These are phyloP conservation scores for Nicotiana attenuata DNA, from an alignment of 257 asterid genomes.

Conservation along the genomic window DNA sequence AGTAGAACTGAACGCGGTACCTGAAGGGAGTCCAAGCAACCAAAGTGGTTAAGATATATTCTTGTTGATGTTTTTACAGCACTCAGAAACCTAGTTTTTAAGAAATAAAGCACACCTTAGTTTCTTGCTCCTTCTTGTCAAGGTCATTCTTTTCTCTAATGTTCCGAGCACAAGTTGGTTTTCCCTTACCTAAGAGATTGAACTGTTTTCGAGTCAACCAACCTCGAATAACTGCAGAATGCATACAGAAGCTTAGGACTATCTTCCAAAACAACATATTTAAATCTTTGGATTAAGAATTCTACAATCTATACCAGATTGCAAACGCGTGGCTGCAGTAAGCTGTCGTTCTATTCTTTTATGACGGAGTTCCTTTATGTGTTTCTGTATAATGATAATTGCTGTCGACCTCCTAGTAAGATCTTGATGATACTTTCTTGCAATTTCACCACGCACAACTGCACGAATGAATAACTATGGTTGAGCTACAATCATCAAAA, in stretches of 20 bases:
- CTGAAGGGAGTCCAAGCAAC: constrained; percentile 27
- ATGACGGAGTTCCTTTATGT: constrained; percentile 15
- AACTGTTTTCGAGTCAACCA: constrained; percentile 24
- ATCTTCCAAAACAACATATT: background rate
- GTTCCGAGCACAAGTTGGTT: background rate
- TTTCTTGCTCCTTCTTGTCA: constrained; percentile 12
- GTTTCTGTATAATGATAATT: constrained; percentile 41
- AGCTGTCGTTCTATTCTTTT: constrained; percentile 19
- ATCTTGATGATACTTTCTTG: constrained; percentile 28
- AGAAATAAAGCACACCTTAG: constrained; percentile 23
- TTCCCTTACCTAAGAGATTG: constrained; percentile 2
- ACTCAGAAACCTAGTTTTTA: background rate
- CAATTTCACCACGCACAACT: constrained; percentile 68
- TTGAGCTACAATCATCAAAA: background rate
- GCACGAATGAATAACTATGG: constrained; percentile 7
- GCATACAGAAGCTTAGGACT: background rate
- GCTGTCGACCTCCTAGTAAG: constrained; percentile 26
- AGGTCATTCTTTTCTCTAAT: constrained; percentile 1
- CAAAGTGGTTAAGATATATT: background rate
- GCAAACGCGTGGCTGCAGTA: constrained; percentile 25
- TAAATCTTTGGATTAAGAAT: background rate
- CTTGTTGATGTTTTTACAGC: background rate
- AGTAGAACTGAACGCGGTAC: constrained; percentile 30
- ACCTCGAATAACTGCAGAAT: constrained; percentile 30
- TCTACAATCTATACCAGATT: constrained; percentile 25